Base-by-base conservation (phyloP, 768 basidiomycete genomes). In the Lepiota brunneoincarnata region DNA sequence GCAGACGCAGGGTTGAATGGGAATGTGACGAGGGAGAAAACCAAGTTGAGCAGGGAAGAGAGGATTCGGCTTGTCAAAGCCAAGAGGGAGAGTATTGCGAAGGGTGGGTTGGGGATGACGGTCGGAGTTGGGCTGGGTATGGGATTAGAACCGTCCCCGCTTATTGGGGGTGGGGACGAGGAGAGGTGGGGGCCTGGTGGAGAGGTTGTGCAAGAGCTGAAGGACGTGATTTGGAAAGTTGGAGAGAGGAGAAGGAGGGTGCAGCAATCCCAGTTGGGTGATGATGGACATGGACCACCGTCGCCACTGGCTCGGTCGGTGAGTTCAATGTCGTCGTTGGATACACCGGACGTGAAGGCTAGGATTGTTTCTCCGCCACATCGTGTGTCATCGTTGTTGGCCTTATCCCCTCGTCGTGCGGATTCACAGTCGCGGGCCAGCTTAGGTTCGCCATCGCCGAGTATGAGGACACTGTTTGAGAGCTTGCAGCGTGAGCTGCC, bases 171-270 rank as follows among this genome's bases (percentile, higher is more conserved):
- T 28, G 45, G 58, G 34, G 64, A 63, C 15, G 61, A 66, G 36
- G 83, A 80, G 67, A 72, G 73, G 53, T 85, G 86, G 85, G 88
- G 87, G 0, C 89, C 87, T 6, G 81, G 83, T 3, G 85, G 83
- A 1, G 90, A 91, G 57, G 89, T 92, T 34, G 88, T 92, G 4
- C 83, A 89, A 65, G 90, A 92, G 66, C 72, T 92, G 58, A 89
- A 87, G 66, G 90, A 91, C 60, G 89, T 92, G 10, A 92, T 92
- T 26, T 89, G 87, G 87, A 87, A 90, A 66, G 90, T 92, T 7
- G 80, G 89, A 28, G 87, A 91, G 69, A 75, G 77, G 62, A 74
- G 83, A 65, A 70, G 86, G 56, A 77, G 75, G 67, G 74, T 86
- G 76, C 64, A 65, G 39, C 61, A 66, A 41, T 2, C 4, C 6